A percentile compares a stretch with the other conserved stretches of the same genome.
phyloP scores from a whole-genome alignment of 768 basidiomycete species.

The Boletus sp. region DNA sequence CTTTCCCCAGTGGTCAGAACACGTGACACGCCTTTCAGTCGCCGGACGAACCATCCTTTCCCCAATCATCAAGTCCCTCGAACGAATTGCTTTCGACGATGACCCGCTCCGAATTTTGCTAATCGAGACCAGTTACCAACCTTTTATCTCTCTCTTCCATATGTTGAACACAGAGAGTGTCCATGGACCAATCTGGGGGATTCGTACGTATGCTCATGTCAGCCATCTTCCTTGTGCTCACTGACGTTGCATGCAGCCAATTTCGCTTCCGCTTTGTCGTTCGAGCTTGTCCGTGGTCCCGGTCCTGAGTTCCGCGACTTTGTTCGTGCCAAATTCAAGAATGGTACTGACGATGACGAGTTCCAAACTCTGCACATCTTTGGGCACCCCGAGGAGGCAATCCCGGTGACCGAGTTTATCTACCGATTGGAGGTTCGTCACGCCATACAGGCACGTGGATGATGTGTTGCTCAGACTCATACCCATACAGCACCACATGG shows the following conservation, averaged over 20 bases:
- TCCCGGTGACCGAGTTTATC: slow-evolving; percentile 80
- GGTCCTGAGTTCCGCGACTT: slow-evolving; percentile 79
- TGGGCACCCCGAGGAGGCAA: slow-evolving; percentile 60
- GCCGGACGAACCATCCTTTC: slow-evolving; percentile 76
- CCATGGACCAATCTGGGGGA: slow-evolving; percentile 54
- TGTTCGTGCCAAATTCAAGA: slow-evolving; percentile 80
- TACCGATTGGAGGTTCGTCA: slow-evolving; percentile 70
- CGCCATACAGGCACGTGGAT: too few species aligned
- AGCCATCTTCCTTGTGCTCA: neutral
- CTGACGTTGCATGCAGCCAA: slow-evolving; percentile 45
- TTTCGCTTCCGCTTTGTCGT: slow-evolving; percentile 67
- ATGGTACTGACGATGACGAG: slow-evolving; percentile 55
- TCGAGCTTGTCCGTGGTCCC: slow-evolving; percentile 72
- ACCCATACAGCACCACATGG: slow-evolving; percentile 34
- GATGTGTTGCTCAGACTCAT: neutral
- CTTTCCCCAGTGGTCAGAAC: neutral
- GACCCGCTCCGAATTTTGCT: slow-evolving; percentile 78
- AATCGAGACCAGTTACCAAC: slow-evolving; percentile 80
- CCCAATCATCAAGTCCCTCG: slow-evolving; percentile 67
- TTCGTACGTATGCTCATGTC: slow-evolving; percentile 50
- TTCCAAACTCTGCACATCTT: slow-evolving; percentile 70
- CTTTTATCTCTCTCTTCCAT: slow-evolving; percentile 83
- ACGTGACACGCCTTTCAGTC: slow-evolving; percentile 43
- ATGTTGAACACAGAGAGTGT: slow-evolving; percentile 57
- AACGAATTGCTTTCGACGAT: slow-evolving; percentile 73